phyloP scores from a whole-genome alignment of 2,329 filamentous ascomycete genomes.

The Pseudogymnoascus sp. region DNA sequence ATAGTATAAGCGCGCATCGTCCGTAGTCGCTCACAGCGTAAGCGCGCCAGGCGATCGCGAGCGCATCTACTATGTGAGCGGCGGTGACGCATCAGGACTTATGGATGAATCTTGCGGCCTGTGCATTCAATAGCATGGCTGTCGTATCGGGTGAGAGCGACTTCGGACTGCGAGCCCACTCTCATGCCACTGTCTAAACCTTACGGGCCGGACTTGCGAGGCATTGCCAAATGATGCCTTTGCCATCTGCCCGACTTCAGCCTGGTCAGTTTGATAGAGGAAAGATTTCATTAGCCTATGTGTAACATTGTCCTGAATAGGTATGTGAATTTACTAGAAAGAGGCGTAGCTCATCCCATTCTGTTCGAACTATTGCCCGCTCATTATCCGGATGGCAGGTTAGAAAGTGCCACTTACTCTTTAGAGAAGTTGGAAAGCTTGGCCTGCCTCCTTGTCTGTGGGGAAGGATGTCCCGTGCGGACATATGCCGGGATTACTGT shows the following conservation, averaged over 20 bases:
- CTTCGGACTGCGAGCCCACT: background rate
- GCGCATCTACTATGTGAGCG: too few species aligned
- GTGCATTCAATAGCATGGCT: background rate
- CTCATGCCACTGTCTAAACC: background rate
- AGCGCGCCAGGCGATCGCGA: background rate
- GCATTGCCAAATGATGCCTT: background rate
- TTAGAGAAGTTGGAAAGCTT: background rate
- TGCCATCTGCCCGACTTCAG: background rate
- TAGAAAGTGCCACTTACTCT: too few species aligned
- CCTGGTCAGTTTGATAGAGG: background rate
- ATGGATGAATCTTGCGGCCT: background rate
- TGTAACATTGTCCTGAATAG: background rate
- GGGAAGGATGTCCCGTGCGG: background rate
- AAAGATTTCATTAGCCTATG: background rate
- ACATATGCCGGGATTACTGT: background rate
- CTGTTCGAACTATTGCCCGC: background rate
- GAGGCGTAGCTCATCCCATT: background rate
- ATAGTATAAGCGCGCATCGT: background rate
- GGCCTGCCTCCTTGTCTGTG: background rate
- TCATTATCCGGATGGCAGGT: background rate
- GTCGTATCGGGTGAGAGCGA: background rate
- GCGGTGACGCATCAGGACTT: background rate
- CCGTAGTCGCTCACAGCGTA: background rate
- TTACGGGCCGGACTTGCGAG: background rate
- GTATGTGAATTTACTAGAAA: background rate